Conservation (phyloP, 108 stramenopile genomes). For the Aureococcus anophagefferens region DNA sequence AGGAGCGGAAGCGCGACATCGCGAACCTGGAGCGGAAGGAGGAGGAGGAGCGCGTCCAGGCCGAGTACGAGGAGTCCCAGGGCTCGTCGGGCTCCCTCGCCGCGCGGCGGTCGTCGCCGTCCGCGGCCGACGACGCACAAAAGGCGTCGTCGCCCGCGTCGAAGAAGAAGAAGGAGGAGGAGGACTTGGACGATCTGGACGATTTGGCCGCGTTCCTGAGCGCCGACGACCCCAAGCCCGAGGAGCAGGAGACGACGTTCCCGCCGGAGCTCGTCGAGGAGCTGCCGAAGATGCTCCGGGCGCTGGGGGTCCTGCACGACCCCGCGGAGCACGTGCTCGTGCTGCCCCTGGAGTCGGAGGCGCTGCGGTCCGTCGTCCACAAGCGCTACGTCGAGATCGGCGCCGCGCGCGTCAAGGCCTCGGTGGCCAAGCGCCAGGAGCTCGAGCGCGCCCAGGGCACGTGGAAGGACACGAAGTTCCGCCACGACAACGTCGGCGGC, state of each 20-base stretch:
- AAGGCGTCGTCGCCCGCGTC: too few species aligned
- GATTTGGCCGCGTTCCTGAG: not conserved
- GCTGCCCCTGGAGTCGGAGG: slow-evolving; percentile 37
- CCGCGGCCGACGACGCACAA: not conserved
- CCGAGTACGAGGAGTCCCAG: not conserved
- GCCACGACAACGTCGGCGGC: not conserved
- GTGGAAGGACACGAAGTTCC: not conserved
- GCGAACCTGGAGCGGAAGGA: not conserved
- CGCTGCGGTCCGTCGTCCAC: slow-evolving; percentile 36
- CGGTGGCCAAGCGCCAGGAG: not conserved
- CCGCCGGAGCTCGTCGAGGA: not conserved
- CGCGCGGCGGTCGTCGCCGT: too few species aligned
- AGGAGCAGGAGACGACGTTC: not conserved
- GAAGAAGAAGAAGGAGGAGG: not conserved
- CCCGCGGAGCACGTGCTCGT: slow-evolving; percentile 19
- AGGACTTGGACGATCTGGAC: not conserved
- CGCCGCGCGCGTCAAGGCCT: slow-evolving; percentile 1
- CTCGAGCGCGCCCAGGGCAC: not conserved
- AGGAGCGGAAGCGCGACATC: slow-evolving; percentile 5
- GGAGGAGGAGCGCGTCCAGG: not conserved
- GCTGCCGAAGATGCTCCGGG: slow-evolving; percentile 3
- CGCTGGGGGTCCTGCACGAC: slow-evolving; percentile 20
- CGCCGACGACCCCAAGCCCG: not conserved
- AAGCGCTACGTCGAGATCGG: slow-evolving; percentile 25
- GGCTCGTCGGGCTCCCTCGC: not conserved